These are phyloP conservation scores for Tieghemostelium lacteum DNA, from an alignment of 78 protist genomes.

Conservation along the genomic window DNA sequence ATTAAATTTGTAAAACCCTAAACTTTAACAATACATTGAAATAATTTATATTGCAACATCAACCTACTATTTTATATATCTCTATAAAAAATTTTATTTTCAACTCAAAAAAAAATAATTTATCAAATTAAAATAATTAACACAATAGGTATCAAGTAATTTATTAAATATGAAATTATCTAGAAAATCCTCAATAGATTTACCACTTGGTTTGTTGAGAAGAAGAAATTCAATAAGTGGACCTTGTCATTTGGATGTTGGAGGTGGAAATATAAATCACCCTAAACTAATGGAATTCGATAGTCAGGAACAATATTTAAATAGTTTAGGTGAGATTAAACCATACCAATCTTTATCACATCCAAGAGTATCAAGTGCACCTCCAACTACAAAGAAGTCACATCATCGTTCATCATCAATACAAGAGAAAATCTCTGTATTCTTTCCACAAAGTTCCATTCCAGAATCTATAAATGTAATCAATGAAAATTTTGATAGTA, in stretches of 20 bases:
- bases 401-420: not conserved
- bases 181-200: conserved; percentile 62
- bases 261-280: not conserved
- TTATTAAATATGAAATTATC: too few species aligned
- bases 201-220: not conserved
- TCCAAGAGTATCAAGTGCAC: not conserved
- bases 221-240: conserved; percentile 78
- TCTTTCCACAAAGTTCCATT: conserved; percentile 18
- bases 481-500: not conserved
- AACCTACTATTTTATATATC: too few species aligned
- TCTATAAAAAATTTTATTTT: too few species aligned
- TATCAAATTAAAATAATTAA: too few species aligned
- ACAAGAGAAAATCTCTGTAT: not conserved
- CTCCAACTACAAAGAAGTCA: not conserved
- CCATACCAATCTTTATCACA: not conserved
- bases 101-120: too few species aligned
- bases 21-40: too few species aligned
- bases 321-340: not conserved
- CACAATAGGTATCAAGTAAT: too few species aligned
- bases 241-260: conserved; percentile 37
- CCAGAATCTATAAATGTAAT: not conserved
- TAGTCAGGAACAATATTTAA: not conserved
- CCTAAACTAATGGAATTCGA: not conserved
- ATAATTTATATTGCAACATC: too few species aligned
- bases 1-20: too few species aligned